A percentile compares a stretch with the other conserved stretches of the same genome.
phyloP scores from a whole-genome alignment of 2,329 filamentous ascomycete genomes.

The Ophiostoma montium region DNA sequence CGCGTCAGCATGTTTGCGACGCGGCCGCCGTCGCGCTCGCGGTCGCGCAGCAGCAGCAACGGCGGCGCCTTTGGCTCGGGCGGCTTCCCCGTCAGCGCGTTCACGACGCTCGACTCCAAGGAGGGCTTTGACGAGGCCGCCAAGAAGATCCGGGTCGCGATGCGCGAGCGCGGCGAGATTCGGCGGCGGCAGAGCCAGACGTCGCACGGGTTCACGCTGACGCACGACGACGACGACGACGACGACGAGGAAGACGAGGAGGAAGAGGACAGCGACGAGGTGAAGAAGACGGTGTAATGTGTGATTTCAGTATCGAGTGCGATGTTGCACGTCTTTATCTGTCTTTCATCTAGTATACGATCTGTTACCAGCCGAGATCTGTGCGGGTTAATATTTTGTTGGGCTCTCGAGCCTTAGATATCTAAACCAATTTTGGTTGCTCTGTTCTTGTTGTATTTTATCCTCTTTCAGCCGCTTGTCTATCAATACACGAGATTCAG shows the following conservation, averaged over 20 bases:
- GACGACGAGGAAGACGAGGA: constrained; percentile 10
- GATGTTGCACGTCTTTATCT: too few relatives aligned
- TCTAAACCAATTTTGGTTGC: too few relatives aligned
- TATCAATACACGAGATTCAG: too few relatives aligned
- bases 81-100: constrained; percentile 52
- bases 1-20: constrained; percentile 83
- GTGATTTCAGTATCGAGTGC: too few relatives aligned
- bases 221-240: constrained; percentile 10
- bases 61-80: constrained; percentile 46
- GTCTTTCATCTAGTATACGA: too few relatives aligned
- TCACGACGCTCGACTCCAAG: constrained; percentile 52
- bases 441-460: too few relatives aligned
- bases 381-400: too few relatives aligned
- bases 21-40: constrained; percentile 60
- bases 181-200: constrained; percentile 37
- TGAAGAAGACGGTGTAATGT: constrained; percentile 7
- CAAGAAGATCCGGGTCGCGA: constrained; percentile 69
- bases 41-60: constrained; percentile 59
- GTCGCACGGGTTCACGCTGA: constrained; percentile 9
- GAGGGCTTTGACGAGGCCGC: constrained; percentile 71
- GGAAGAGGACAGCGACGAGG: constrained; percentile 10
- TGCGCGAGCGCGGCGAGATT: constrained; percentile 59
- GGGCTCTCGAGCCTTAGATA: too few relatives aligned
- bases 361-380: too few relatives aligned
- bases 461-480: too few relatives aligned